These are phyloP conservation scores for Fusarium sp. DNA, from an alignment of 2,329 filamentous ascomycete species.

Conservation along the genomic window DNA sequence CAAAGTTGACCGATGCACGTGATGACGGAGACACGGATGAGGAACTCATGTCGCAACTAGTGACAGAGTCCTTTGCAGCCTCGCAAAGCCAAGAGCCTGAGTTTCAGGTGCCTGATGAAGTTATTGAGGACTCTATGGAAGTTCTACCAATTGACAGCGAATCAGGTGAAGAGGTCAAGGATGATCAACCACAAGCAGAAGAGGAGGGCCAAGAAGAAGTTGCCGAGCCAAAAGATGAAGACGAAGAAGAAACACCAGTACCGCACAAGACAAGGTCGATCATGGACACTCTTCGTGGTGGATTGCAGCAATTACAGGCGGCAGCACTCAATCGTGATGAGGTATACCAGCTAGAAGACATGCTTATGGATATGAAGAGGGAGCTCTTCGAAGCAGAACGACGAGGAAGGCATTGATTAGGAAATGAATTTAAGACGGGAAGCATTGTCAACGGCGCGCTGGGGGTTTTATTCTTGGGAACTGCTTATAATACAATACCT, in stretches of 20 bases:
- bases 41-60: slow-evolving; percentile 53
- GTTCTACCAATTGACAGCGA: slow-evolving; percentile 11
- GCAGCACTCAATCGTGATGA: slow-evolving; percentile 70
- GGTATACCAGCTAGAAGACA: slow-evolving; percentile 77
- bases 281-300: slow-evolving; percentile 46
- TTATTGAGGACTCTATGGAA: slow-evolving; percentile 38
- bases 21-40: slow-evolving; percentile 51
- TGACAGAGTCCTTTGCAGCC: slow-evolving; percentile 52
- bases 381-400: slow-evolving; percentile 76
- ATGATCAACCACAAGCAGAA: neutral
- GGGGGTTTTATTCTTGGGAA: slow-evolving; percentile 12
- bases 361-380: slow-evolving; percentile 80
- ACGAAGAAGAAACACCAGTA: neutral
- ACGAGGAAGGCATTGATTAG: slow-evolving; percentile 56
- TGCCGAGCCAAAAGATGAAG: neutral
- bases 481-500: slow-evolving; percentile 30
- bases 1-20: slow-evolving; percentile 4
- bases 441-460: slow-evolving; percentile 34
- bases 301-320: slow-evolving; percentile 65
- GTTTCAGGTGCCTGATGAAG: slow-evolving; percentile 1
- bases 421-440: slow-evolving; percentile 14
- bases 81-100: slow-evolving; percentile 45
- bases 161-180: neutral
- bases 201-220: slow-evolving; percentile 1
- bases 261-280: slow-evolving; percentile 38